Conservation (phyloP, 345 rosid genomes). For the Salix dunnii region DNA sequence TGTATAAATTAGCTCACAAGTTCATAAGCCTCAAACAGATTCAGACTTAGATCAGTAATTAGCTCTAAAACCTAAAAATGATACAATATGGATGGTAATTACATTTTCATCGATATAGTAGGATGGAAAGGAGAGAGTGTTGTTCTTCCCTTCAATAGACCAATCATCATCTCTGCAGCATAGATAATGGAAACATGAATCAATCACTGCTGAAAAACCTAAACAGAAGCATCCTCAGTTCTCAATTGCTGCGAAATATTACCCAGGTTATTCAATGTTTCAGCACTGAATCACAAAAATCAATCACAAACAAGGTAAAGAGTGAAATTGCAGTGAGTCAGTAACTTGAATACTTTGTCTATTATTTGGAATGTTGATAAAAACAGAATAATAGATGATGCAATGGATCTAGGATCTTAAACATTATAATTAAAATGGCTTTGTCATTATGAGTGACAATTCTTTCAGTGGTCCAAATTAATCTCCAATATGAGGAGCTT, state of each 20-base stretch:
- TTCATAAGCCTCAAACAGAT: neutral
- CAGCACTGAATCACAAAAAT: neutral
- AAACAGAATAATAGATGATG: neutral
- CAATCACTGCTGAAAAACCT: conserved; percentile 2
- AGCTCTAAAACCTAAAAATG: conserved; percentile 16
- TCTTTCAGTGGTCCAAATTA: neutral
- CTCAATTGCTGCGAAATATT: no score
- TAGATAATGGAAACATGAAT: conserved; percentile 22
- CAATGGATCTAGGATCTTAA: neutral
- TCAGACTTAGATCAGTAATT: neutral
- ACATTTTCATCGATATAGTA: conserved; percentile 97
- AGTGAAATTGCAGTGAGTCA: neutral
- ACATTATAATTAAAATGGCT: neutral
- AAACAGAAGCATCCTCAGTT: neutral
- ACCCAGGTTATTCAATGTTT: neutral
- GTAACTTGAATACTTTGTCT: neutral
- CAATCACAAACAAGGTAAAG: neutral
- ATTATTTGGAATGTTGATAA: neutral
- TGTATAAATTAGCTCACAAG: neutral
- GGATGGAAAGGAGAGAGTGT: conserved; percentile 71
- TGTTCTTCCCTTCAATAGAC: conserved; percentile 66
- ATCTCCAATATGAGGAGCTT: neutral
- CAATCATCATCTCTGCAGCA: conserved; percentile 88
- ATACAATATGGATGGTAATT: conserved; percentile 28
- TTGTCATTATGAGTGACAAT: neutral